Evolutionary conservation across 176 grass and related monocot genomes (phyloP), one percentile per base, ranked within the genome.

Genomic region (Phoenix dactylifera): DNA sequence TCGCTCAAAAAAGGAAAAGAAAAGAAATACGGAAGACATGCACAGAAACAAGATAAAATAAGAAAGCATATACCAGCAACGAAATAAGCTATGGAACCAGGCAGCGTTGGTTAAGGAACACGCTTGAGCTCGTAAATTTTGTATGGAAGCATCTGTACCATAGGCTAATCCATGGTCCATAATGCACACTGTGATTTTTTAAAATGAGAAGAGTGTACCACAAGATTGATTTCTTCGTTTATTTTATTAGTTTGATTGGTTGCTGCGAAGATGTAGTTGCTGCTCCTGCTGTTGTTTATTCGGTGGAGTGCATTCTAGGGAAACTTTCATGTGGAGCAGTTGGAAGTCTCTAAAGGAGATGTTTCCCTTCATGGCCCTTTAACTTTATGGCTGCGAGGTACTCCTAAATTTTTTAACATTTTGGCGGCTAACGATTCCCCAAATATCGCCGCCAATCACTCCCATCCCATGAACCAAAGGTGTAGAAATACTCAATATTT

Each of bases 241-340:
- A 28, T 28, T 12, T 26, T 28, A 59, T 29, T 59, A 28, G 16
- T 59, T 16, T 26, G 57, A 44, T 44, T 44, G 35, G 35, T 44
- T 44, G 35, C 35, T 44, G 35, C 54, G 44, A 76, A 62, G 57
- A 63, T 24, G 64, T 23, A 30, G 23, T 53, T 57, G 24, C 14
- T 5, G 19, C 2, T 50, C 20, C 58, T 12, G 60, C 49, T 30
- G 30, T 79, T 44, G 54, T 68, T 73, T 79, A 68, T 73, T 67
- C 26, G 44, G 49, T 73, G 7, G 49, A 72, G 60, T 67, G 68
- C 51, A 59, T 39, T 64, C 52, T 16, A 29, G 51, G 75, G 66
- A 78, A 57, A 50, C 51, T 64, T 71, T 68, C 74, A 77, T 77
- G 65, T 57, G 74, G 74, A 70, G 74, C 74, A 77, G 74, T 77